These are phyloP conservation scores for Acrodontium crateriforme DNA, from an alignment of 2,329 filamentous ascomycete species.

Conservation along the genomic window DNA sequence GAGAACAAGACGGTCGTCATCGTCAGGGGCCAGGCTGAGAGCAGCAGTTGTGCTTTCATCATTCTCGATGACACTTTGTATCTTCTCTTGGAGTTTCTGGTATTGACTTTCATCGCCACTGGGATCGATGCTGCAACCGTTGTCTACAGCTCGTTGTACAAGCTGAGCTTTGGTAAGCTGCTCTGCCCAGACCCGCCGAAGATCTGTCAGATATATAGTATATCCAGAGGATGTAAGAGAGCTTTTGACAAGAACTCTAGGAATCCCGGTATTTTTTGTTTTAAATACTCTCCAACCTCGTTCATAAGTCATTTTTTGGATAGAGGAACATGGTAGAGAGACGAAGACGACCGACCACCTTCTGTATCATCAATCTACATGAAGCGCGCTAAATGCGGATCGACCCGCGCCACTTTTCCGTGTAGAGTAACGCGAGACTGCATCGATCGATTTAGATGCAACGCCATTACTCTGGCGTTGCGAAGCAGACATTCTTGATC, in stretches of 20 bases:
- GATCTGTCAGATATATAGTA: constrained; percentile 53
- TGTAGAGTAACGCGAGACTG: too few relatives aligned
- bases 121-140: constrained; percentile 60
- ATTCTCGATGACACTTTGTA: constrained; percentile 36
- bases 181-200: constrained; percentile 62
- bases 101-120: constrained; percentile 56
- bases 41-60: constrained; percentile 22
- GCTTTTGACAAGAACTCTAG: constrained; percentile 49
- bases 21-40: constrained; percentile 16
- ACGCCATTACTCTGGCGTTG: too few relatives aligned
- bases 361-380: too few relatives aligned
- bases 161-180: constrained; percentile 48
- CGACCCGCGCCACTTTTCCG: too few relatives aligned
- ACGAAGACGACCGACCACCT: too few relatives aligned
- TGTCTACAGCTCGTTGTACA: constrained; percentile 44
- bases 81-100: constrained; percentile 49
- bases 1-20: constrained; percentile 30
- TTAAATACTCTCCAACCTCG: too few relatives aligned
- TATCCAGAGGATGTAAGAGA: constrained; percentile 45
- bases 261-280: too few relatives aligned
- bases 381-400: too few relatives aligned
- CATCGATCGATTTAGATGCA: too few relatives aligned
- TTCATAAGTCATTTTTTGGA: too few relatives aligned
- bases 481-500: too few relatives aligned
- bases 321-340: too few relatives aligned